phyloP scores from a whole-genome alignment of 441 rosid genomes.

The Populus trichocarpa region DNA sequence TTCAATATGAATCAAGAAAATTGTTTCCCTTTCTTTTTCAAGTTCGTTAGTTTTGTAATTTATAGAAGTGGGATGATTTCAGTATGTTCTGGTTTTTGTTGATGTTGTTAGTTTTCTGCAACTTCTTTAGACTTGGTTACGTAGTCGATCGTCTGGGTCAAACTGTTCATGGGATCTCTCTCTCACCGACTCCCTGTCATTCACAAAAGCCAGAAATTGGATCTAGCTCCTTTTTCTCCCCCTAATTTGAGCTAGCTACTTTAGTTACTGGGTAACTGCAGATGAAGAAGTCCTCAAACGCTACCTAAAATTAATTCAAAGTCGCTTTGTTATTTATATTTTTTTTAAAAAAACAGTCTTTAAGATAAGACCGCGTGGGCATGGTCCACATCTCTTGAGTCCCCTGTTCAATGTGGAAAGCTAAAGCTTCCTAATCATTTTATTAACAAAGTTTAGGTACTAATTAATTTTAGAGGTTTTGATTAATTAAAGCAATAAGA shows the following conservation, averaged over 20 bases:
- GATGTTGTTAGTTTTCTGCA: neutral
- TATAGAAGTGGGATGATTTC: neutral
- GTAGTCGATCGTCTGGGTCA: neutral
- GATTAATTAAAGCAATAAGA: neutral
- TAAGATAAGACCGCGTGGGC: neutral
- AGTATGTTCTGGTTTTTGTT: neutral
- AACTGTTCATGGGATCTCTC: neutral
- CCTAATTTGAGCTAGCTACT: neutral
- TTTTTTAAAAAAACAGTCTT: neutral
- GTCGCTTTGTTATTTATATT: neutral
- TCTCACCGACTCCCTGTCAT: neutral
- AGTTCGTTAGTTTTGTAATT: neutral
- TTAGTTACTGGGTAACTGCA: neutral
- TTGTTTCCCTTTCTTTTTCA: neutral
- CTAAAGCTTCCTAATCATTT: neutral
- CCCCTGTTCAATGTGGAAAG: neutral
- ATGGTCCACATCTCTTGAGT: neutral
- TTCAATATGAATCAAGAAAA: constrained; percentile 1
- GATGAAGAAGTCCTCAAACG: constrained; percentile 2
- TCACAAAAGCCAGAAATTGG: constrained; percentile 16
- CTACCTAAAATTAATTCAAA: constrained; percentile 4
- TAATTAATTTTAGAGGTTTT: neutral
- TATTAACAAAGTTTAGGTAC: neutral
- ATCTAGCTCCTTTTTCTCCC: neutral
- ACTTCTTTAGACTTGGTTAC: neutral